A percentile compares a stretch with the other conserved stretches of the same genome.
Conservation (phyloP, 2,329 filamentous ascomycete species). For the Pyrenochaeta sp. region DNA sequence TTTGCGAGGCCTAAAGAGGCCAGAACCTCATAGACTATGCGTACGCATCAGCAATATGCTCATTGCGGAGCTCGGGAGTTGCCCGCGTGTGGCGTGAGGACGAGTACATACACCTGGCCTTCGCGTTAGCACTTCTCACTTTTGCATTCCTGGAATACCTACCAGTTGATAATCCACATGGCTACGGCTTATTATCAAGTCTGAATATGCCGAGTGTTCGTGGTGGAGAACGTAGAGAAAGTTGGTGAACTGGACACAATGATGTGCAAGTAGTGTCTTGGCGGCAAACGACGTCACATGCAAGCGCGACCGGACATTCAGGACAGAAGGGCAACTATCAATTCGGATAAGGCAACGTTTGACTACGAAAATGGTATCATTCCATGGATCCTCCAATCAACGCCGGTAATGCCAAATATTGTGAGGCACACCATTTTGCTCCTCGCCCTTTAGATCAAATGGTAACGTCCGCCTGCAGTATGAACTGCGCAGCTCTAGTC, state of each 20-base stretch:
- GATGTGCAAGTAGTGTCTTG: slow-evolving; percentile 18
- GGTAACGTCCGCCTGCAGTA: slow-evolving; percentile 34
- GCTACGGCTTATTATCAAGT: slow-evolving; percentile 4
- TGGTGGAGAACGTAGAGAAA: slow-evolving; percentile 7
- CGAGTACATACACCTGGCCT: slow-evolving; percentile 25
- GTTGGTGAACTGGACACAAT: slow-evolving; percentile 13
- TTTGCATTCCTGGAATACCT: not conserved
- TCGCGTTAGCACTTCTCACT: not conserved
- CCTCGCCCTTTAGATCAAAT: slow-evolving; percentile 13
- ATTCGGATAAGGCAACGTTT: slow-evolving; percentile 6
- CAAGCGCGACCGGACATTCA: slow-evolving; percentile 1
- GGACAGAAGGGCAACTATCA: slow-evolving; percentile 6
- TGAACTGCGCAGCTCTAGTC: slow-evolving; percentile 28
- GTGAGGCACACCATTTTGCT: not conserved
- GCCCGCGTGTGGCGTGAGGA: slow-evolving; percentile 13
- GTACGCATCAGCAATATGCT: slow-evolving; percentile 24
- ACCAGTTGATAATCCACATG: slow-evolving; percentile 96
- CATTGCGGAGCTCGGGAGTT: slow-evolving; percentile 5
- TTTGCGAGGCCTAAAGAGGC: slow-evolving; percentile 85
- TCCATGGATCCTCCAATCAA: slow-evolving; percentile 9
- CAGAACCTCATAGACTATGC: slow-evolving; percentile 82
- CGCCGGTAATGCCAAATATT: slow-evolving; percentile 13
- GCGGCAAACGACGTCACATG: slow-evolving; percentile 19
- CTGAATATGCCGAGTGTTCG: not conserved
- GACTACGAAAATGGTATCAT: slow-evolving; percentile 26